Evolutionary conservation across 805 yeast species (phyloP).

Genomic region (Wickerhamiella qilinensis): DNA sequence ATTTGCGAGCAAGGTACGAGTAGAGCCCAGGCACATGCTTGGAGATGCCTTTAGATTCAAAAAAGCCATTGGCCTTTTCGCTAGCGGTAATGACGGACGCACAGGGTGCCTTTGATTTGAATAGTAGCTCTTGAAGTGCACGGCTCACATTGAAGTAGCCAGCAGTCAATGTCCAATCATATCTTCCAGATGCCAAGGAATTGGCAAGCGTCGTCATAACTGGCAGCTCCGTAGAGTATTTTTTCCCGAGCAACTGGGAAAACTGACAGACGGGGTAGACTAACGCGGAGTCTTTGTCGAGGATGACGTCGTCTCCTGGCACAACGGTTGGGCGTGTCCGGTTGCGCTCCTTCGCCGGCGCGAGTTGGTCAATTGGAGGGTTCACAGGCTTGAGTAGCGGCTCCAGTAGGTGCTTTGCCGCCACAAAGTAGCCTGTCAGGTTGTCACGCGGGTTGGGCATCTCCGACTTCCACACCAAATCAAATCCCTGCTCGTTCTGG

Average conservation of each 20-base stretch:
- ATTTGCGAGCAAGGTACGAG: constrained; percentile 52
- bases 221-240: not conserved
- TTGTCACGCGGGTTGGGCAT: constrained; percentile 50
- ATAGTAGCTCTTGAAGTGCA: constrained; percentile 41
- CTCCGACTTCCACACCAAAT: constrained; percentile 56
- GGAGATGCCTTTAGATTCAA: constrained; percentile 66
- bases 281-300: constrained; percentile 28
- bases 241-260: constrained; percentile 52
- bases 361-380: not conserved
- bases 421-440: constrained; percentile 13
- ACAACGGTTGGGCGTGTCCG: not conserved
- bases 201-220: not conserved
- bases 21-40: constrained; percentile 77
- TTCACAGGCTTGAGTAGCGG: constrained; percentile 36
- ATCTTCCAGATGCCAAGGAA: not conserved
- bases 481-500: constrained; percentile 25
- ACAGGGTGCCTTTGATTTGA: constrained; percentile 29
- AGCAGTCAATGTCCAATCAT: constrained; percentile 76
- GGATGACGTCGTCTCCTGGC: constrained; percentile 1
- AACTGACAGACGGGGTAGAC: constrained; percentile 82
- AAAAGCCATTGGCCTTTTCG: constrained; percentile 88
- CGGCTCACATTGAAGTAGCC: constrained; percentile 92
- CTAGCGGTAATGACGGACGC: constrained; percentile 82
- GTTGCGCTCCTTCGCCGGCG: not conserved
- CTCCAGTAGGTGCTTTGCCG: constrained; percentile 36